phyloP scores from a whole-genome alignment of 208 protist genomes.

The Leishmania lainsoni region DNA sequence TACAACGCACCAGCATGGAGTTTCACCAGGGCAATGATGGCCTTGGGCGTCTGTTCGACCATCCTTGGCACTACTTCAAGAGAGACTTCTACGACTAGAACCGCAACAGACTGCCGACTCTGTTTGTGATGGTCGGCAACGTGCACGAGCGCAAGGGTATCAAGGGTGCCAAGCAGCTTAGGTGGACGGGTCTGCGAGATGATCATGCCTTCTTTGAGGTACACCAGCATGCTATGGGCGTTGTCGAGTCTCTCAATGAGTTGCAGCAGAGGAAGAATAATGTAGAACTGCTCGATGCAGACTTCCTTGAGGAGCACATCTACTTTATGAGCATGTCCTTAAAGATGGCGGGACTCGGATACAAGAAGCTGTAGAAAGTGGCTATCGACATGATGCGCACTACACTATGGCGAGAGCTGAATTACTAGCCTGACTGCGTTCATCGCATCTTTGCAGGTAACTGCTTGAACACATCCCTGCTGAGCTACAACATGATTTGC shows the following conservation, averaged over 20 bases:
- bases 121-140: conserved; percentile 44
- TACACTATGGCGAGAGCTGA: conserved; percentile 32
- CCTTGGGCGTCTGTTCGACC: conserved; percentile 23
- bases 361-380: conserved; percentile 60
- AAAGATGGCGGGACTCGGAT: conserved; percentile 50
- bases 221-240: conserved; percentile 24
- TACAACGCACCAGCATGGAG: neutral
- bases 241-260: conserved; percentile 15
- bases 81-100: conserved; percentile 53
- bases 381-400: conserved; percentile 38
- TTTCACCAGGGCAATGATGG: neutral
- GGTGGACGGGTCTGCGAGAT: conserved; percentile 15
- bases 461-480: conserved; percentile 38
- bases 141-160: conserved; percentile 23
- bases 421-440: conserved; percentile 59
- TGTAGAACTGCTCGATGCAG: conserved; percentile 14
- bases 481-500: conserved; percentile 54
- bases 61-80: conserved; percentile 24
- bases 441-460: conserved; percentile 64
- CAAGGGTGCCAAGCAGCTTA: conserved; percentile 38
- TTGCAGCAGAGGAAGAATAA: conserved; percentile 18
- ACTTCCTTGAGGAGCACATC: conserved; percentile 36
- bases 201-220: conserved; percentile 23
- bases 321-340: conserved; percentile 48
- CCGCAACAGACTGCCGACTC: conserved; percentile 39